Evolutionary conservation across 805 yeast species (phyloP), one percentile per base, ranked within the genome.

Genomic region (Kazachstania viticola): DNA sequence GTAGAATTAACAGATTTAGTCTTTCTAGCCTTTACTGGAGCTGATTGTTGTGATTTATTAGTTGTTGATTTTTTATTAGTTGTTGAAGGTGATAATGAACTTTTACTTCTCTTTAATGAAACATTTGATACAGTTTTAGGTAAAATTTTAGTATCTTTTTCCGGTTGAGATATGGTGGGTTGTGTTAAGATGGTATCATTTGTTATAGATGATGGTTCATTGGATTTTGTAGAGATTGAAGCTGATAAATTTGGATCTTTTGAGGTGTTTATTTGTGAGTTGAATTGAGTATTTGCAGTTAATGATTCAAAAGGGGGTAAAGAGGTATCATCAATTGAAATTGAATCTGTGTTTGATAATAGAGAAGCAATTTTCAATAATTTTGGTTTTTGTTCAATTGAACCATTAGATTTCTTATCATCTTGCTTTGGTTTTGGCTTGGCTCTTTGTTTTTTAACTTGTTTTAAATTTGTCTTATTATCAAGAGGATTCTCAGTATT

Each of bases 351-450:
- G n/a, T n/a, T n/a, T 19, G 38, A 41, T 26, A 44, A 32, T 15
- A 45, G 34, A 3, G 48, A 41, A 11, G 49, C 37, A 26, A 45
- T 43, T 29, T 37, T 45, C 6, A 45, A 33, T 22, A 37, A 46
- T 14, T 36, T 38, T 26, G 32, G 34, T 21, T 39, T 35, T 2
- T 30, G n/a, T 12, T n/a, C n/a, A n/a, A n/a, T n/a, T n/a, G n/a
- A n/a, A n/a, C n/a, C n/a, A n/a, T n/a, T n/a, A 4, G 40, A 19
- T 18, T 17, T 25, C 2, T 33, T 17, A 14, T 28, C 22, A 16
- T 9, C n/a, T 17, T 23, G 19, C 21, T 25, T 34, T 15, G 31
- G 31, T 19, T 27, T 28, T 4, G 31, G 12, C 11, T 12, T 24
- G 21, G 21, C 9, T 27, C 17, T 32, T 27, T 32, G 27, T 22